These are phyloP conservation scores for Pyrrhoderma noxium DNA, from an alignment of 1,284 basidiomycete genomes.

Conservation along the genomic window DNA sequence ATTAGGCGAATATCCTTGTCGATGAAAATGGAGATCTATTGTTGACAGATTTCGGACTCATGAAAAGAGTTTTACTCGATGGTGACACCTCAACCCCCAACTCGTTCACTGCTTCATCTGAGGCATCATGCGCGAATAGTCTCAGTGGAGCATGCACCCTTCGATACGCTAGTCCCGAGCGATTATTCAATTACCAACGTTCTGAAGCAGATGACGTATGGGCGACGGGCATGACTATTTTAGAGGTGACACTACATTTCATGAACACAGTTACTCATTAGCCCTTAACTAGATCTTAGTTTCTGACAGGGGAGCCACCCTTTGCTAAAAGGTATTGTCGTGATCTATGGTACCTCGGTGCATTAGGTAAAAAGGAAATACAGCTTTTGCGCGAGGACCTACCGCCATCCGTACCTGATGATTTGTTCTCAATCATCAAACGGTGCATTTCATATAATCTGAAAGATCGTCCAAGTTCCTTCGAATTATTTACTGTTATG, in stretches of 20 bases:
- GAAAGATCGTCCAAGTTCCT: slow-evolving; percentile 3
- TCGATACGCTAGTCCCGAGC: slow-evolving; percentile 9
- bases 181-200: not conserved
- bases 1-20: slow-evolving; percentile 4
- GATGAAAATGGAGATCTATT: slow-evolving; percentile 1
- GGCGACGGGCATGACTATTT: slow-evolving; percentile 9
- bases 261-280: not conserved
- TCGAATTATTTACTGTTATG: slow-evolving; percentile 11
- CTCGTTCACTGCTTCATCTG: slow-evolving; percentile 5
- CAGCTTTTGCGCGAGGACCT: not conserved
- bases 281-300: not conserved
- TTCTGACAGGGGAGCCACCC: slow-evolving; percentile 7
- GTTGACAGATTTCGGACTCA: slow-evolving; percentile 8
- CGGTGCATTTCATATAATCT: not conserved
- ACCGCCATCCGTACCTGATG: not conserved
- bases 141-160: not conserved
- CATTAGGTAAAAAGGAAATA: not conserved
- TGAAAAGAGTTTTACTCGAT: not conserved
- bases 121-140: not conserved
- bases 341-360: not conserved
- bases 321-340: not conserved
- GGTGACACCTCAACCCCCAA: not conserved
- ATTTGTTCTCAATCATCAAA: slow-evolving; percentile 1
- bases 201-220: slow-evolving; percentile 11
- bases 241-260: not conserved